A percentile compares a stretch with the other conserved stretches of the same genome.
These are phyloP conservation scores for Posidonia australis DNA, from an alignment of 106 monocot genomes.

Conservation along the genomic window DNA sequence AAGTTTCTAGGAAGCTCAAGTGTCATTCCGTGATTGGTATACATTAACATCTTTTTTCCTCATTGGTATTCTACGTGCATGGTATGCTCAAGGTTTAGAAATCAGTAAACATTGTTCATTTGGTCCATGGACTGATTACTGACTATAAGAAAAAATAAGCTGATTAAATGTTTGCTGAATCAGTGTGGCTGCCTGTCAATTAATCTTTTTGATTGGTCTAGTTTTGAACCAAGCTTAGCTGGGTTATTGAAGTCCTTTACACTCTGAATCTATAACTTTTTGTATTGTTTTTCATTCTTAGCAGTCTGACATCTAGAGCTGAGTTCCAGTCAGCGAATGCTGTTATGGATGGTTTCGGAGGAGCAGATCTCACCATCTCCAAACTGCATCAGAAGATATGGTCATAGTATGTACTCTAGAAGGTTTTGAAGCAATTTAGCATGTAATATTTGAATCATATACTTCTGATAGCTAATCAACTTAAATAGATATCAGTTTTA, in stretches of 20 bases:
- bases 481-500: no score
- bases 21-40: no score
- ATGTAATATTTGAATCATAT: no score
- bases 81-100: not conserved
- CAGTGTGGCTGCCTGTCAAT: not conserved
- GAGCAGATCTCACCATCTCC: conserved; percentile 79
- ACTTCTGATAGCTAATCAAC: no score
- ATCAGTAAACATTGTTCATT: not conserved
- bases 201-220: not conserved
- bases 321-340: conserved; percentile 76
- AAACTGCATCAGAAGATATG: conserved; percentile 61
- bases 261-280: not conserved
- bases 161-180: not conserved
- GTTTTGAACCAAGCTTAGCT: not conserved
- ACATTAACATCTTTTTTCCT: no score
- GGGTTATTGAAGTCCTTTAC: no score
- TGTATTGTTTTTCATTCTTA: not conserved
- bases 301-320: conserved; percentile 72
- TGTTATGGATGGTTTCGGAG: conserved; percentile 94
- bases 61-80: no score
- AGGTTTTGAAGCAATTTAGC: no score
- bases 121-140: not conserved
- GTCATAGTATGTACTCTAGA: not conserved
- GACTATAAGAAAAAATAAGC: not conserved
- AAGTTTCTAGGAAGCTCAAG: no score